phyloP scores from a whole-genome alignment of 331 rosid species.

The Dryas integrifolia region DNA sequence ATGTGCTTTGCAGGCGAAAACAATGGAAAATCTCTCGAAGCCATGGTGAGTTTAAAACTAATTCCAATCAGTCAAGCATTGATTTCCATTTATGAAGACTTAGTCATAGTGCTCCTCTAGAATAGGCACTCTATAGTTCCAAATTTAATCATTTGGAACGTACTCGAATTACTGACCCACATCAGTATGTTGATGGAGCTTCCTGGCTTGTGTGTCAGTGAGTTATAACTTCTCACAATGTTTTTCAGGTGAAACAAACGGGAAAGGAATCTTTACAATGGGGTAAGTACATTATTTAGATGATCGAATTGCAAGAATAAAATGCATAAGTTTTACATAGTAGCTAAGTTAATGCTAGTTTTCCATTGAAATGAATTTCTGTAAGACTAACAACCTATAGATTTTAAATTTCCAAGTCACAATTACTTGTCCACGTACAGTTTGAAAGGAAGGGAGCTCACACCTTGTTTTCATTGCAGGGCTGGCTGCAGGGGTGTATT shows the following conservation, averaged over 20 bases:
- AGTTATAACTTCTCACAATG: neutral
- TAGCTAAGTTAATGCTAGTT: neutral
- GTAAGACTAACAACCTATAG: neutral
- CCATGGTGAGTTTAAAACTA: conserved; percentile 53
- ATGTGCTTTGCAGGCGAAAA: conserved; percentile 61
- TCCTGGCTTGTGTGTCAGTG: neutral
- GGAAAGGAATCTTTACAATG: conserved; percentile 89
- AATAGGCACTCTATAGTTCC: too few relatives aligned
- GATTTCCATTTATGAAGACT: too few relatives aligned
- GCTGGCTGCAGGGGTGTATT: conserved; percentile 77
- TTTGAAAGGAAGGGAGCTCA: neutral
- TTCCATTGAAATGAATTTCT: neutral
- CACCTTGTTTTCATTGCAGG: conserved; percentile 37
- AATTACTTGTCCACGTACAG: neutral
- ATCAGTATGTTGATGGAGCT: too few relatives aligned
- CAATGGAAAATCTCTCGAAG: conserved; percentile 68
- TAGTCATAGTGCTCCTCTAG: too few relatives aligned
- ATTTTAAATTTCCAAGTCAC: neutral
- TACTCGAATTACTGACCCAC: too few relatives aligned
- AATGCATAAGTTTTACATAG: neutral
- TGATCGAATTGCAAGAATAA: neutral
- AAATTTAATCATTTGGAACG: too few relatives aligned
- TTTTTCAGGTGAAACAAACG: conserved; percentile 64
- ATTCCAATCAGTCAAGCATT: neutral
- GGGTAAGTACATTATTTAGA: conserved; percentile 45